Evolutionary conservation across 2,329 filamentous ascomycete genomes (phyloP), one percentile per base, ranked within the genome.

Genomic region (Orbilia ellipsospora): DNA sequence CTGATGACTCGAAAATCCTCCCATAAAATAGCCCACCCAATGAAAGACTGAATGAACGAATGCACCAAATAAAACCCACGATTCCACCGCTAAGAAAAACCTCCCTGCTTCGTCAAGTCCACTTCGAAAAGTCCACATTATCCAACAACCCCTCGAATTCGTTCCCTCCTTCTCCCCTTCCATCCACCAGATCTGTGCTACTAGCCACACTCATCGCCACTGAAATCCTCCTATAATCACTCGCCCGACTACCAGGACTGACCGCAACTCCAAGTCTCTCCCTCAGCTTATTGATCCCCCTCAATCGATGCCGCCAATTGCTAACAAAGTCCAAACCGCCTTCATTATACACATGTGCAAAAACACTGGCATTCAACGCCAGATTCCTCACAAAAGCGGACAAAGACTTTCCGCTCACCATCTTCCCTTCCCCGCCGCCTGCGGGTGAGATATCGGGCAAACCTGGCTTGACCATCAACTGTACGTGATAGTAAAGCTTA

Each of bases 361-460:
- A 97, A 7, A 98, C 92, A 13, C 92, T 96, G 0, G 95, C 94
- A 80, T 97, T 98, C 77, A 99, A 87, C 0, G 94, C 93, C 16
- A 98, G 85, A 55, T 97, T 89, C 44, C 95, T 90, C 63, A 97
- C 92, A 81, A 97, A 96, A 8, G 89, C 87, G 0, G 94, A 92
- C 7, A 99, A 85, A 12, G 92, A 92, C 78, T 89, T 90, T 36
- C 94, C 87, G 15, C 91, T 94, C 72, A 99, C 88, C 79, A 98
- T 91, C 82, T 98, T 98, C 7, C 92, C 90, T 77, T 94, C 91
- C 0, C 92, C 91, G 12, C 57, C 66, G 4, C 66, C 60, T 0
- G 94, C 93, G 0, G 94, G 92, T 0, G 94, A 97, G 62, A 98
- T 92, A 79, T 94, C 91, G 0, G 95, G 95, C 80, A 98, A 96